Base-by-base conservation (phyloP, 2,329 filamentous ascomycete species). In the Microdochium trichocladiopsis region DNA sequence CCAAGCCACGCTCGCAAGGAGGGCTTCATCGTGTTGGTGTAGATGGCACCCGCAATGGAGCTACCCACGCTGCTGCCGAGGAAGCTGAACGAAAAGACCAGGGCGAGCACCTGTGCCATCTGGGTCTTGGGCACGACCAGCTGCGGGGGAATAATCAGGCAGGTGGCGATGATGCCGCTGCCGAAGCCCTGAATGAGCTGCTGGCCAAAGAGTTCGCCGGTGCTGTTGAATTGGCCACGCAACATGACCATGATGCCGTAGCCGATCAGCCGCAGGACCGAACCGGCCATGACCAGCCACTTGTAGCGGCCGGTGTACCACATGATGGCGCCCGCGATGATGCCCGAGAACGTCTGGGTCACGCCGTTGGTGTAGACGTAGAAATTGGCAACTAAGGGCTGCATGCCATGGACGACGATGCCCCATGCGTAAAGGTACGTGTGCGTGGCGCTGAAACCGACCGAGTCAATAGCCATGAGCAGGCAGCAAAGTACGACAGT, bases 291-390 rank as follows among this genome's bases (percentile, higher is more conserved):
- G 22, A 52, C 50, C 14, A 48, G 23, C 54, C 54, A 55, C 28
- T 55, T 55, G 25, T 55, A 55, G 21, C 36, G 36, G 25, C 49
- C 37, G 1, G 49, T 55, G 25, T 47, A 45, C 49, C 41, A 50
- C 43, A 55, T 25, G 24, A 52, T 28, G 41, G 25, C 16, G 25
- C 54, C 52, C 12, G 45, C 21, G 21, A 55, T 5, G 2, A 53
- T 52, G 11, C 49, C 52, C 12, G 28, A 28, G 23, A 51, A 37
- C 23, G 36, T 53, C 16, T 48, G 43, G 18, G 52, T 25, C 11
- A 55, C 54, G n/a, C 45, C 51, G 25, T 67, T 66, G 8, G 61
- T 63, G 50, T 66, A 66, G 28, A 58, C 63, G n/a, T 51, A 24
- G 25, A 36, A 25, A 16, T 22, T 51, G 4, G 49, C 52, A 10